A percentile compares a stretch with the other conserved stretches of the same genome.
phyloP scores from a whole-genome alignment of 495 filamentous ascomycete species.

The Cladorrhinum samala region DNA sequence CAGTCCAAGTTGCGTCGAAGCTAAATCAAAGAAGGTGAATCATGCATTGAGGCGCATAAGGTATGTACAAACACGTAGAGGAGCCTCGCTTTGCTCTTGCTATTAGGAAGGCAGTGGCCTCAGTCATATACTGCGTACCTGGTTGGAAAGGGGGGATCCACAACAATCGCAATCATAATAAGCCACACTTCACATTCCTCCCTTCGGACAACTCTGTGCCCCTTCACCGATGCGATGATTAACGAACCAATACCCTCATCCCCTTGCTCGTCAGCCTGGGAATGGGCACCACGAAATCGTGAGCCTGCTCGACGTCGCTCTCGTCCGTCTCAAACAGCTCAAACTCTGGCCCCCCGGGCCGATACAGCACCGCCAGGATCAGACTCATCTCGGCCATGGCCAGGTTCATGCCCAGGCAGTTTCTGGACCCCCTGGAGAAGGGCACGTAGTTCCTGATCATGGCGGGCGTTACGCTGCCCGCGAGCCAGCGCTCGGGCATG shows the following conservation, averaged over 20 bases:
- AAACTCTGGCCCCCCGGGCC: slow-evolving; percentile 17
- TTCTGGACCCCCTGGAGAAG: slow-evolving; percentile 14
- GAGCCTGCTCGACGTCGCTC: slow-evolving; percentile 27
- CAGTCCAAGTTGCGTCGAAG: no score
- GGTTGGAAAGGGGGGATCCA: no score
- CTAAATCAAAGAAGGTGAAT: no score
- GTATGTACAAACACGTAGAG: no score
- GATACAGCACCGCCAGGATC: slow-evolving; percentile 29
- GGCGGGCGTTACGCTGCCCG: slow-evolving; percentile 20
- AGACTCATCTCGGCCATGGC: slow-evolving; percentile 32
- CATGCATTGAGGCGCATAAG: no score
- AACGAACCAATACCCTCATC: slow-evolving; percentile 22
- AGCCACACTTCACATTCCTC: no score
- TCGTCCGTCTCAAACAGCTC: slow-evolving; percentile 29
- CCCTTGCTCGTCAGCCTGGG: slow-evolving; percentile 30
- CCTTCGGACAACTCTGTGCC: no score
- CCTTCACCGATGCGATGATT: no score
- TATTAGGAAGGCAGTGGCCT: no score
- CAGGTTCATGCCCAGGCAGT: slow-evolving; percentile 22
- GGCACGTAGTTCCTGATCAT: slow-evolving; percentile 13
- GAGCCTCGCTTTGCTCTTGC: no score
- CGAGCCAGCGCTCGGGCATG: slow-evolving; percentile 37
- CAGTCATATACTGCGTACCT: no score
- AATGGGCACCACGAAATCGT: slow-evolving; percentile 24
- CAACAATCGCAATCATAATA: no score